These are phyloP conservation scores for Leptodermis oblonga DNA, from an alignment of 257 asterid genomes.

Conservation along the genomic window DNA sequence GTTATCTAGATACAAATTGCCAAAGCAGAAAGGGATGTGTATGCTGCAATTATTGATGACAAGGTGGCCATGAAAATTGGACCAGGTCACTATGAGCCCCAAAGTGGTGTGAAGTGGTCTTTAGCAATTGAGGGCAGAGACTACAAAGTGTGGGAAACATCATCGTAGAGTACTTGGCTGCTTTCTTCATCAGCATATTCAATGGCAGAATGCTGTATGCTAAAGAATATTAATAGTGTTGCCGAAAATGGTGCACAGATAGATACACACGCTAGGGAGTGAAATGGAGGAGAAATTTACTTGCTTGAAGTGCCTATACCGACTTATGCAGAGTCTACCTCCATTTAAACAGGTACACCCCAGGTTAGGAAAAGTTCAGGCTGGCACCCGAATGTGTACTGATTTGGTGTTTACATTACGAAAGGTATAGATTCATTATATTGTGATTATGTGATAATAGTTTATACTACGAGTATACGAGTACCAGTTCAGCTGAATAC, in stretches of 20 bases:
- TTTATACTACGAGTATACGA: no score
- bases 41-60: slow-evolving; percentile 79
- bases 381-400: neutral
- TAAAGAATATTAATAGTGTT: neutral
- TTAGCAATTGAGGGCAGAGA: slow-evolving; percentile 59
- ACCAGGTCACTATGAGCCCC: slow-evolving; percentile 82
- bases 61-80: slow-evolving; percentile 86
- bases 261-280: neutral
- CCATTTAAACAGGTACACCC: neutral
- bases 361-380: neutral
- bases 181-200: neutral
- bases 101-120: slow-evolving; percentile 55
- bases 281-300: neutral
- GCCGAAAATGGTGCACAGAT: neutral
- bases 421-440: neutral
- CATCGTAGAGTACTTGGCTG: slow-evolving; percentile 18
- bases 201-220: slow-evolving; percentile 7
- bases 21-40: slow-evolving; percentile 87
- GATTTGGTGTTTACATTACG: neutral
- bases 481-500: neutral
- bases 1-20: slow-evolving; percentile 51
- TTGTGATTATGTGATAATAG: neutral
- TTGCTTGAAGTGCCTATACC: neutral
- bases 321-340: neutral
- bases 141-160: slow-evolving; percentile 78